Percentiles rank a stretch among this genome's conserved stretches.
phyloP scores from a whole-genome alignment of 371 early-diverging fungal genomes.

The Saksenaea oblongispora region DNA sequence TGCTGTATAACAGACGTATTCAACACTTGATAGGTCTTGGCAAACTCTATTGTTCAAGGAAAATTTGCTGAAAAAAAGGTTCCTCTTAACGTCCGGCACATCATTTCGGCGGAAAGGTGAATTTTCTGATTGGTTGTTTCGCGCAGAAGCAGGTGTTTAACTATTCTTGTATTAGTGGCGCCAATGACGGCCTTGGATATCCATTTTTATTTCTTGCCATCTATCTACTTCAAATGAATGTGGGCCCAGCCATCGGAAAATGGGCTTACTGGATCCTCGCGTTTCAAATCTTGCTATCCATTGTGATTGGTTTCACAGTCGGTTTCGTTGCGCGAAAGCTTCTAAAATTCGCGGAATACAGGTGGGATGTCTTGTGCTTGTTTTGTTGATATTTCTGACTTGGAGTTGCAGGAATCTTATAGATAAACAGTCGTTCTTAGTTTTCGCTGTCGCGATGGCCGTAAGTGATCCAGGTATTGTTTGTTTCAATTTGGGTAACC shows the following conservation, averaged over 20 bases:
- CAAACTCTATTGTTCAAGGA: constrained; percentile 93
- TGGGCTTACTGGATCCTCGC: constrained; percentile 73
- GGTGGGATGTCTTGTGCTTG: constrained; percentile 15
- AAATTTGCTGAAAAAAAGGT: constrained; percentile 92
- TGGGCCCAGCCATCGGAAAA: constrained; percentile 61
- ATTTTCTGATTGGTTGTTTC: background rate
- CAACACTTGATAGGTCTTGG: constrained; percentile 62
- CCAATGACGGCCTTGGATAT: constrained; percentile 83
- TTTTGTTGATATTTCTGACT: background rate
- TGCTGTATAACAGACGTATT: background rate
- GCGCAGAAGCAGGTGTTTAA: background rate
- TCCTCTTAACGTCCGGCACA: constrained; percentile 74
- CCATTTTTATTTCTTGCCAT: constrained; percentile 85
- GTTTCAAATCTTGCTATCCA: constrained; percentile 75
- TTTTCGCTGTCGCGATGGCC: constrained; percentile 83
- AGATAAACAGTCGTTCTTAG: constrained; percentile 88
- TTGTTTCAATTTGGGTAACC: background rate
- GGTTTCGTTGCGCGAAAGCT: constrained; percentile 74
- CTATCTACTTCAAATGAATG: constrained; percentile 57
- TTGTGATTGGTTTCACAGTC: constrained; percentile 72
- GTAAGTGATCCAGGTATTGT: constrained; percentile 27
- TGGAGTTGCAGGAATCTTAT: constrained; percentile 56
- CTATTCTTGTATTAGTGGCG: constrained; percentile 48
- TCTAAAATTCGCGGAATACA: constrained; percentile 69
- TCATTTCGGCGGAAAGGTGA: constrained; percentile 83